Percentiles rank a stretch among this genome's conserved stretches.
phyloP scores from a whole-genome alignment of 73 alveolate genomes.

The Paraurostyla sp. region DNA sequence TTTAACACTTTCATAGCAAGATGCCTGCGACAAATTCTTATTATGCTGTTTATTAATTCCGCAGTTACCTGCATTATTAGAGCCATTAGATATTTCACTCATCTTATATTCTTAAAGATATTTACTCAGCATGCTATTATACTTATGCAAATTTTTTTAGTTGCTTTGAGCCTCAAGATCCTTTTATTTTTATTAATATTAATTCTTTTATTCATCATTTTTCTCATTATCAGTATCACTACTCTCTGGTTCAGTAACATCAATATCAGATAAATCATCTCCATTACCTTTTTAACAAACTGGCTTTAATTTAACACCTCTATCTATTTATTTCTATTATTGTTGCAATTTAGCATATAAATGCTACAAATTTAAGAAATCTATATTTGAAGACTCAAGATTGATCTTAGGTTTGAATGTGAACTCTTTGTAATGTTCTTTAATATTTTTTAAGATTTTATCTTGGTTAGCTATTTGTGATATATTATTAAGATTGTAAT shows the following conservation, averaged over 20 bases:
- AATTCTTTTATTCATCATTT: too few species aligned
- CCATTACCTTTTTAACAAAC: not conserved
- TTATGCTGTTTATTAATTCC: not conserved
- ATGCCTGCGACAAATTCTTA: not conserved
- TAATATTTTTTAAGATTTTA: not conserved
- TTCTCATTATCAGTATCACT: not conserved
- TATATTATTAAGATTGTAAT: conserved; percentile 20
- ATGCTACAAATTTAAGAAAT: not conserved
- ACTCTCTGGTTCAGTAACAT: not conserved
- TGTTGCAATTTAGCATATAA: not conserved
- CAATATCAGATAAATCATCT: not conserved
- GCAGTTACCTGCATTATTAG: not conserved
- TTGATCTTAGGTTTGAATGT: conserved; percentile 43
- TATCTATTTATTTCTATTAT: not conserved
- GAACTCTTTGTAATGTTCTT: conserved; percentile 36
- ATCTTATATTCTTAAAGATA: conserved; percentile 7
- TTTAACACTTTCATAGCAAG: conserved; percentile 3
- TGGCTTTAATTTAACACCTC: not conserved
- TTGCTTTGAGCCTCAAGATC: too few species aligned
- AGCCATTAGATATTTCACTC: not conserved
- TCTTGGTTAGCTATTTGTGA: conserved; percentile 6
- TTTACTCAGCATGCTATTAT: conserved; percentile 5
- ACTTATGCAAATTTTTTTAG: conserved; percentile 5
- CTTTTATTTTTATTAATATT: too few species aligned
- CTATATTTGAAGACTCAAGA: conserved; percentile 2